Percentiles rank a stretch among this genome's conserved stretches.
phyloP scores from a whole-genome alignment of 495 filamentous ascomycete species.

The Polyplosphaeria fusca region DNA sequence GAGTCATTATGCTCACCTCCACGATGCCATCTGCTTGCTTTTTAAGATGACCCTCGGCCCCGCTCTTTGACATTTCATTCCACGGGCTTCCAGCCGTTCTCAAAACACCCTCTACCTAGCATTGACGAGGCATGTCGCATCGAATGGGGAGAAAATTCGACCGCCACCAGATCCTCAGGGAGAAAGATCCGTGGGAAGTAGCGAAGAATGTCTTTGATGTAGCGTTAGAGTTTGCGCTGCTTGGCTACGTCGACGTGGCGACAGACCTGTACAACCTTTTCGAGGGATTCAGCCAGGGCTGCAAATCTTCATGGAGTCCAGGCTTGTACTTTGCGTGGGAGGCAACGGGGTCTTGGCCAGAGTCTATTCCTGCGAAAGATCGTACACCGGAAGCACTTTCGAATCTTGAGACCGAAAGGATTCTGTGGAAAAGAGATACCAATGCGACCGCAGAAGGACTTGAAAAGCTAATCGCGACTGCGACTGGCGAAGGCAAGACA shows the following conservation, averaged over 20 bases:
- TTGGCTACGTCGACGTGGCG: slow-evolving; percentile 26
- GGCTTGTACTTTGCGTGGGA: slow-evolving; percentile 33
- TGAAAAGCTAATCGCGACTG: slow-evolving; percentile 14
- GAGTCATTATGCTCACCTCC: too few species aligned
- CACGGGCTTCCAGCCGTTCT: too few species aligned
- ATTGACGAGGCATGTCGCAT: too few species aligned
- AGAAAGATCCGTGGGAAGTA: slow-evolving; percentile 30
- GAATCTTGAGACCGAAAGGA: slow-evolving; percentile 29
- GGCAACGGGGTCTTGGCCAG: slow-evolving; percentile 23
- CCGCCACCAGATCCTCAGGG: slow-evolving; percentile 19
- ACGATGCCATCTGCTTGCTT: too few species aligned
- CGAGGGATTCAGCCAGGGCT: slow-evolving; percentile 12
- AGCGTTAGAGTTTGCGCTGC: slow-evolving; percentile 29
- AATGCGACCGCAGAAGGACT: slow-evolving; percentile 21
- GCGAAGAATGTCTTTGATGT: slow-evolving; percentile 28
- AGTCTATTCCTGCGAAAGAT: slow-evolving; percentile 18
- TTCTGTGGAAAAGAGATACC: slow-evolving; percentile 29
- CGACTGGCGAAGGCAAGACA: slow-evolving; percentile 11
- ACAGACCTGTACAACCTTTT: slow-evolving; percentile 22
- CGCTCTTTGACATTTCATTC: too few species aligned
- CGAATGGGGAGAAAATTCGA: slow-evolving; percentile 32
- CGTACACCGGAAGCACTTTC: slow-evolving; percentile 15
- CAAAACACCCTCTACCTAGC: too few species aligned
- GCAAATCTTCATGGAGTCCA: slow-evolving; percentile 31
- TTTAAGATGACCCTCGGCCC: too few species aligned